Evolutionary conservation across 805 yeast genomes (phyloP).

Genomic region (Candida ulmi): DNA sequence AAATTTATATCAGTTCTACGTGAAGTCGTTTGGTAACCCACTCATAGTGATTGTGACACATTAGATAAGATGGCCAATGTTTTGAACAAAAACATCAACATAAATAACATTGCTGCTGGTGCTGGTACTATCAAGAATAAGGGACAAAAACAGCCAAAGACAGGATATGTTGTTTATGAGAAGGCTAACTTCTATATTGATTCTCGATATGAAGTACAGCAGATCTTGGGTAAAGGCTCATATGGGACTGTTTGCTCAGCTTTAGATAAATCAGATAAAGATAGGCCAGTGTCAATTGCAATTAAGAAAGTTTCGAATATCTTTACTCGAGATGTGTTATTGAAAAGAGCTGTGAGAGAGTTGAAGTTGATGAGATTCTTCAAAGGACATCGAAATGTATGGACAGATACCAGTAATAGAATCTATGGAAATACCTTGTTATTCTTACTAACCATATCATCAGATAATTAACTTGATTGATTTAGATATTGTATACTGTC

Average conservation of each 20-base stretch:
- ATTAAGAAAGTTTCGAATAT: conserved; percentile 76
- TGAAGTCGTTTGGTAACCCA: no score
- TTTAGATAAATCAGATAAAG: conserved; percentile 36
- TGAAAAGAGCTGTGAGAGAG: conserved; percentile 81
- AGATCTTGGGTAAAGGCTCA: conserved; percentile 74
- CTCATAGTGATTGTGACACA: no score
- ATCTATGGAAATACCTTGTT: no score
- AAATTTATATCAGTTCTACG: no score
- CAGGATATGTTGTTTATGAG: conserved; percentile 35
- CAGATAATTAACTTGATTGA: conserved; percentile 68
- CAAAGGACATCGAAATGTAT: conserved; percentile 74
- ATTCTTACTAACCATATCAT: neutral
- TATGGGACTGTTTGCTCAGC: conserved; percentile 86
- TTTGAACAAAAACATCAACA: conserved; percentile 7
- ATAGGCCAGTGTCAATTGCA: conserved; percentile 43
- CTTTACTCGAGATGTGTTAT: conserved; percentile 56
- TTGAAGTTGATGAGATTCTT: conserved; percentile 74
- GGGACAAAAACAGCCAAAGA: conserved; percentile 3
- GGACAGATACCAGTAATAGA: conserved; percentile 11
- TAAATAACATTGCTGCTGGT: conserved; percentile 5
- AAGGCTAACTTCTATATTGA: conserved; percentile 59
- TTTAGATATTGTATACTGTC: conserved; percentile 57
- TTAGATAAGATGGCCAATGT: conserved; percentile 2
- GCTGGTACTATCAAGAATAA: neutral
- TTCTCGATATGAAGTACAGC: conserved; percentile 49